Evolutionary conservation across 805 yeast species (phyloP), one percentile per base, ranked within the genome.

Genomic region (Torulaspora quercuum): DNA sequence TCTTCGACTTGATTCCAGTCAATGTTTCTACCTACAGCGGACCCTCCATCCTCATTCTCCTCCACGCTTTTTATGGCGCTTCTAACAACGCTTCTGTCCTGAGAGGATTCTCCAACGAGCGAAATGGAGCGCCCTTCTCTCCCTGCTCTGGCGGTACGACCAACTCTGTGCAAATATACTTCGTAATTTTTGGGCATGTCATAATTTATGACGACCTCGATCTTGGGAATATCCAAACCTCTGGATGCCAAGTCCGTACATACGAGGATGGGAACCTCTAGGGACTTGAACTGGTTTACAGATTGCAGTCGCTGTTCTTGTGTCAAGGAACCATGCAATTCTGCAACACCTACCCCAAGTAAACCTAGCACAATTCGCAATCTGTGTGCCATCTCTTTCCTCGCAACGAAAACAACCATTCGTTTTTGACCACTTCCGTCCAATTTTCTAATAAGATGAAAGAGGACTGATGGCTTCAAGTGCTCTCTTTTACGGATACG

Each of bases 111-210:
- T 11, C 97, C 97, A 9, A 92, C 98, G 63, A 92, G 79, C 2
- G 97, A 81, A 25, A 92, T 82, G 29, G 97, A 84, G 39, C 76
- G 76, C 73, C 99, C 99, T 36, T 84, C 86, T 65, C 97, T 78
- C 13, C 97, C 97, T 34, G 97, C 99, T 76, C 99, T 86, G 7
- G 99, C 99, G 37, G 97, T 92, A 74, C 98, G 85, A 65, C 98
- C 98, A 42, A 92, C 96, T 71, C 98, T 83, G 67, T 92, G 98
- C 53, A 92, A 70, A 62, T 92, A 92, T 24, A 90, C 75, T 48
- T 92, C 98, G 54, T 84, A 81, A 19, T 84, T 72, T 61, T 86
- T 85, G 33, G 98, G 98, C 94, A 92, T 86, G 57, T 92, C 98
- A 62, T 73, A 92, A 65, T 92, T 92, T 55, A 92, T 75, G 30